Conservation (phyloP, 2,329 filamentous ascomycete genomes). For the Neopestalotiopsis sp. region DNA sequence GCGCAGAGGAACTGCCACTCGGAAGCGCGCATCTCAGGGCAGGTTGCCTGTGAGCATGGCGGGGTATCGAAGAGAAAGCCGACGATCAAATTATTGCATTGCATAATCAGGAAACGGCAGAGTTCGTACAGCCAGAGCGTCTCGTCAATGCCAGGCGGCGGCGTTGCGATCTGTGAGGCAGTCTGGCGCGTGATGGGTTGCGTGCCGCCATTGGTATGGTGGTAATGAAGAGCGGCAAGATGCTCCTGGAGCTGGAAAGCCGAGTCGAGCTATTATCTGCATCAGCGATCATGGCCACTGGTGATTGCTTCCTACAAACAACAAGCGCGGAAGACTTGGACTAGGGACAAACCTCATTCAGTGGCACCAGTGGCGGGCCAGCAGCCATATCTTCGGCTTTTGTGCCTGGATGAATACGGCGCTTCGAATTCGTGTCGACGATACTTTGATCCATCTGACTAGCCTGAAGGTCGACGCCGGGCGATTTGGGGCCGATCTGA, state of each 20-base stretch:
- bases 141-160: constrained; percentile 81
- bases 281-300: constrained; percentile 56
- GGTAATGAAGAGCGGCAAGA: constrained; percentile 87
- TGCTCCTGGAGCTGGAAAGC: constrained; percentile 98
- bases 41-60: constrained; percentile 86
- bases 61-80: constrained; percentile 91
- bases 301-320: constrained; percentile 75
- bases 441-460: constrained; percentile 67
- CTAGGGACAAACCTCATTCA: constrained; percentile 62
- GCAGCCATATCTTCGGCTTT: constrained; percentile 92
- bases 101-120: constrained; percentile 91
- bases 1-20: constrained; percentile 99
- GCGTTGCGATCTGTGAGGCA: constrained; percentile 76
- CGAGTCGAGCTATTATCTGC: constrained; percentile 86
- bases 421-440: constrained; percentile 75
- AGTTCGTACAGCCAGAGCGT: constrained; percentile 98
- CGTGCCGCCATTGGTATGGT: constrained; percentile 72
- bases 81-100: constrained; percentile 91
- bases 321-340: constrained; percentile 49
- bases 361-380: constrained; percentile 85
- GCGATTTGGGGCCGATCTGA: constrained; percentile 83
- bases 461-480: constrained; percentile 49
- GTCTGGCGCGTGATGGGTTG: constrained; percentile 77
- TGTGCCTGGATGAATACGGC: constrained; percentile 91
- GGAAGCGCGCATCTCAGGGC: constrained; percentile 96